These are phyloP conservation scores for peach (Prunus persica) DNA, from an alignment of 306 rosid species.

Conservation along the genomic window DNA sequence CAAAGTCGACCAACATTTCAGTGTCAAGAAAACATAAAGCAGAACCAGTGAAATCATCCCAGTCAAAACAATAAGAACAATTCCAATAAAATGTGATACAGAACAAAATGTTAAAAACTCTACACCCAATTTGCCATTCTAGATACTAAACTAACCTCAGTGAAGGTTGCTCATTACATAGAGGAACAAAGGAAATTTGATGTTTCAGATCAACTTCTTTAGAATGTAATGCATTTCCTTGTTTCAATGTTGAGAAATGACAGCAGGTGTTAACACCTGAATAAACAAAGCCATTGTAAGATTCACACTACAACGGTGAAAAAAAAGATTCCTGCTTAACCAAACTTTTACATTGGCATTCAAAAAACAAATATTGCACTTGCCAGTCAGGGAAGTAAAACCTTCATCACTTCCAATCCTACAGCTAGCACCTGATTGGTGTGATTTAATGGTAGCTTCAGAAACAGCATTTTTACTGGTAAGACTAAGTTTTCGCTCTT, in stretches of 20 bases:
- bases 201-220: conserved; percentile 32
- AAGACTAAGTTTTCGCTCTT: conserved; percentile 15
- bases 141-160: conserved; percentile 43
- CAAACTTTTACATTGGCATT: conserved; percentile 11
- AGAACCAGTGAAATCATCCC: not conserved
- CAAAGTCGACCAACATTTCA: not conserved
- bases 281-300: conserved; percentile 20
- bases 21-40: not conserved
- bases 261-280: conserved; percentile 38
- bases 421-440: conserved; percentile 26
- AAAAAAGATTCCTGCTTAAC: conserved; percentile 16
- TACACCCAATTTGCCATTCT: not conserved
- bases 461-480: conserved; percentile 24
- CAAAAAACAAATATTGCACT: conserved; percentile 17
- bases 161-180: conserved; percentile 34
- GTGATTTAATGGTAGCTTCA: conserved; percentile 32
- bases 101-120: not conserved
- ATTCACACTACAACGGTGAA: conserved; percentile 1
- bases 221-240: conserved; percentile 29
- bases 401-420: conserved; percentile 32
- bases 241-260: conserved; percentile 26
- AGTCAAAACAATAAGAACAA: not conserved
- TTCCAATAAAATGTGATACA: conserved; percentile 1
- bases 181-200: conserved; percentile 28
- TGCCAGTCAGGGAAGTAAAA: conserved; percentile 31